Percentiles rank a stretch among this genome's conserved stretches.
These are phyloP conservation scores for Penicillium argentinense DNA, from an alignment of 495 filamentous ascomycete genomes.

Conservation along the genomic window DNA sequence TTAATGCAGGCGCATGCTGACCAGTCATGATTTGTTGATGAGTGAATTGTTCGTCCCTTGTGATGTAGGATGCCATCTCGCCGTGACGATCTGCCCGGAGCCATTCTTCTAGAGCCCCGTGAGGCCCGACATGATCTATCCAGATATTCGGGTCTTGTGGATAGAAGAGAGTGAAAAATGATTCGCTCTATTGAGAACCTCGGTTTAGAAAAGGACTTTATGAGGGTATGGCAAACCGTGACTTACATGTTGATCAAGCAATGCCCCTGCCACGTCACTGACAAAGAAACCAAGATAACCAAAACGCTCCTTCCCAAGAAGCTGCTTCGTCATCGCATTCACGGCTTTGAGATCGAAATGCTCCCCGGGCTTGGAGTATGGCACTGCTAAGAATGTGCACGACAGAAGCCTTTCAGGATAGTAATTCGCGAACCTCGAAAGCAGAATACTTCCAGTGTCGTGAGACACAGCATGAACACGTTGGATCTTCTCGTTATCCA, in stretches of 20 bases:
- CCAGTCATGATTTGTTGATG: conserved; percentile 29
- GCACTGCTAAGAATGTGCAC: conserved; percentile 26
- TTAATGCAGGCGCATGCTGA: conserved; percentile 19
- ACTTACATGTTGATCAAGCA: conserved; percentile 31
- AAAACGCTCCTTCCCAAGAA: conserved; percentile 28
- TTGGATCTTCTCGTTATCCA: conserved; percentile 16
- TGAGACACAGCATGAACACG: conserved; percentile 23
- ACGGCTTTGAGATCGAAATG: conserved; percentile 25
- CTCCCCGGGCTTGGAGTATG: conserved; percentile 21
- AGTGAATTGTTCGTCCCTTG: conserved; percentile 16
- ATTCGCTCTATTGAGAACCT: conserved; percentile 15
- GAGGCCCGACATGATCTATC: conserved; percentile 21
- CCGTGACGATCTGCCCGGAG: conserved; percentile 16
- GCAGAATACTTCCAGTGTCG: conserved; percentile 30
- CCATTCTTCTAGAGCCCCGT: conserved; percentile 23
- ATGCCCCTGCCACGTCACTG: conserved; percentile 10
- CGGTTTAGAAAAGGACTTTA: too few species aligned
- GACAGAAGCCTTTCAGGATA: conserved; percentile 21
- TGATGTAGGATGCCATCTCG: conserved; percentile 22
- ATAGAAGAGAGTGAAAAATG: conserved; percentile 28
- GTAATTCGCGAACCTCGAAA: conserved; percentile 31
- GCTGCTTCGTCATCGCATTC: conserved; percentile 20
- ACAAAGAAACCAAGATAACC: conserved; percentile 31
- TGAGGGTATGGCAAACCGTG: too few species aligned
- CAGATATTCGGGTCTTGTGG: conserved; percentile 17